Evolutionary conservation across 2,329 filamentous ascomycete genomes (phyloP), one percentile per base, ranked within the genome.

Genomic region (Botrytis galanthina): DNA sequence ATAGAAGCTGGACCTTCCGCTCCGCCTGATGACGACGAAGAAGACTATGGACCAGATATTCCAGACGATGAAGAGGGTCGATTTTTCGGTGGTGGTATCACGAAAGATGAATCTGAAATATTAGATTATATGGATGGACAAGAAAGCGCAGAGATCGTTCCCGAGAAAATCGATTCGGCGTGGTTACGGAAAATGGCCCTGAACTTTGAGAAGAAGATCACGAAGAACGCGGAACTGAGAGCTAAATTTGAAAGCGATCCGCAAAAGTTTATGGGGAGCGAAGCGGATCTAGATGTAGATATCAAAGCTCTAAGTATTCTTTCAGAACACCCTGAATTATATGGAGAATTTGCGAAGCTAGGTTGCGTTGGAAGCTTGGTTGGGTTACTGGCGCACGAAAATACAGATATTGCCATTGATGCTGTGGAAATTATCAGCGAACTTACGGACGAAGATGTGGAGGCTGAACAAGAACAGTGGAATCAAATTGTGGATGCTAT

Each of bases 61-160:
- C 85, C 82, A 14, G 93, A 95, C 77, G 95, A 97, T 78, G 94
- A 97, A 71, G 96, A 97, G 76, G 96, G 95, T 1, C 91, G 96
- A 18, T 99, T 99, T 85, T 99, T 98, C 79, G 96, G 95, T 61
- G 93, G 94, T 71, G 96, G 96, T 48, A 92, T 99, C 78, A 93
- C 92, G 39, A 87, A 91, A 73, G 88, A 93, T 77, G 94, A 97
- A 77, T 91, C 90, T 3, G 89, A 94, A 78, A 93, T 96, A 32
- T 87, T 99, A 79, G 93, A 98, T 82, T 98, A 92, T 80, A 89
- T 99, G 75, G 94, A 98, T 75, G 85, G 88, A 73, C 86, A 89
- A 77, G 90, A 91, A 69, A 80, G 79, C 14, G 81, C 81, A 46
- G 79, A 81, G 61, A 75, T 81, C 16, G 80, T 80, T 76, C 87